Conservation (phyloP, 306 rosid species). For the Gastrolobium bilobum region DNA sequence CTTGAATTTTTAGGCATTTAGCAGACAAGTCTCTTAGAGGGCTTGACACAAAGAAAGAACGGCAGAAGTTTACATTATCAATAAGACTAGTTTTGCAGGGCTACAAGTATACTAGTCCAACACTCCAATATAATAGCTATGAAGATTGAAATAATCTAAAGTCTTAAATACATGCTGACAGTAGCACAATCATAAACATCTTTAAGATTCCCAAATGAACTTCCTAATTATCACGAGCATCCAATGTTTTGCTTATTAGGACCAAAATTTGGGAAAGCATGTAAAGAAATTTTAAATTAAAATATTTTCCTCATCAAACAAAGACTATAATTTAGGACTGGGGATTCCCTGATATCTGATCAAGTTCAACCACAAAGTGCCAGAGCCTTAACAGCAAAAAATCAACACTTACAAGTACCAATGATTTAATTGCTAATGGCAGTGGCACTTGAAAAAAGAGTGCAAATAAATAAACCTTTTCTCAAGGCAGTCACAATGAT, state of each 20-base stretch:
- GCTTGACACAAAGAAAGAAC: constrained; percentile 8
- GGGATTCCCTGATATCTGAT: constrained; percentile 2
- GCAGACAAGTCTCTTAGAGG: not conserved
- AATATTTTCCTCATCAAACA: not conserved
- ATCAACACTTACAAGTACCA: constrained; percentile 23
- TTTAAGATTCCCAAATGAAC: not conserved
- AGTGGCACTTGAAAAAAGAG: not conserved
- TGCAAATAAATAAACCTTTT: not conserved
- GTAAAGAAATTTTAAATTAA: not conserved
- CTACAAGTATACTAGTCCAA: not conserved
- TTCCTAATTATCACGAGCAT: not conserved
- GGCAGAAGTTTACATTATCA: not conserved
- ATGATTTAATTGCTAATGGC: not conserved
- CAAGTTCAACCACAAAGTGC: constrained; percentile 24
- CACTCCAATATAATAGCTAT: constrained; percentile 12
- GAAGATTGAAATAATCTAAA: not conserved
- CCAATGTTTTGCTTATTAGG: not conserved
- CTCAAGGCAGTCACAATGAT: constrained; percentile 22
- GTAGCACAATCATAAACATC: not conserved
- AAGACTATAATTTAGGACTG: constrained; percentile 21
- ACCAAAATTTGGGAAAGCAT: not conserved
- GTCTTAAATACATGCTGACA: not conserved
- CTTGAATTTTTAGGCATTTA: not conserved
- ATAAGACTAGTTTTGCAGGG: not conserved
- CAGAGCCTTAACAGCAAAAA: not conserved